Evolutionary conservation across 2,329 filamentous ascomycete species (phyloP), one percentile per base, ranked within the genome.

Genomic region (Aureobasidium mangrovei): DNA sequence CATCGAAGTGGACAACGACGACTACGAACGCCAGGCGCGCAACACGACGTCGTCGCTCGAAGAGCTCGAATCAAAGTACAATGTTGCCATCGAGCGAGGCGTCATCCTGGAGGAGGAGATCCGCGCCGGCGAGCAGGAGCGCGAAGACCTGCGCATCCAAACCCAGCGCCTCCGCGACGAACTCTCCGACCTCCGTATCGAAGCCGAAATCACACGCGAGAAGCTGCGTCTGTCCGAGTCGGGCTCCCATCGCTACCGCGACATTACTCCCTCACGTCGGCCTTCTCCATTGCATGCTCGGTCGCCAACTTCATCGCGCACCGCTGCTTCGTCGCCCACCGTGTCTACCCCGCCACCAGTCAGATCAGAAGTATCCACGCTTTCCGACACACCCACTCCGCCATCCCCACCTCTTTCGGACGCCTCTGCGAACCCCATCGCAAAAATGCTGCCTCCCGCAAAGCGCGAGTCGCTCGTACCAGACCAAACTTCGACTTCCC

Each of bases 61-160:
- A 72, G 93, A 98, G 67, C 78, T 98, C 70, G 93, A 98, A 72
- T 91, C 87, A 59, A 98, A 97, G 71, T 96, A 93, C 71, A 97
- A 96, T 68, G 82, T 94, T 55, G 83, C 91, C 4, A 94, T 98
- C 62, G 93, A 98, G 73, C 80, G 91, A 53, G 84, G 80, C 7
- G 93, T 98, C 28, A 82, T 98, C 79, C 81, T 96, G 72, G 93
- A 98, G 67, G 91, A 96, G 69, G 93, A 97, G 69, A 86, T 97
- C 65, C 91, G 86, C 71, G 80, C 82, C 42, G 88, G 89, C 44
- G 93, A 98, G 66, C 87, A 94, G 71, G 93, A 98, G 70, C 83
- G 93, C 65, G 93, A 98, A 70, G 73, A 76, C 6, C 75, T 98
- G 58, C 83, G 93, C 48, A 96, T 98, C 63, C 91, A 97, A 64